Percentiles rank a stretch among this genome's conserved stretches.
Conservation (phyloP, 1,284 basidiomycete species). For the Ceratobasidium sp. region DNA sequence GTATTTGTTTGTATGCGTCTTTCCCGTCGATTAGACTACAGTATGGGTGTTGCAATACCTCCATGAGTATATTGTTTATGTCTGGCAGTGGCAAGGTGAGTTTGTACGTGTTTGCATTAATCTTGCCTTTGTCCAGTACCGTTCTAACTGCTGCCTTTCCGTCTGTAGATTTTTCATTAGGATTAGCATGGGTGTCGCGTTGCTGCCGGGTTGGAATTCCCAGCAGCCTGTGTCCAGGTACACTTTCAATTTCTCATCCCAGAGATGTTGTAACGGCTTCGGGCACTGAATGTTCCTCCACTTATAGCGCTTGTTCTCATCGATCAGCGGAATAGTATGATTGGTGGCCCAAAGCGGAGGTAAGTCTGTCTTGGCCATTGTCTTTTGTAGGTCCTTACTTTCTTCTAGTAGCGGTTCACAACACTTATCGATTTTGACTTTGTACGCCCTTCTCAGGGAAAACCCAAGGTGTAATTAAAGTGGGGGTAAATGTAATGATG, state of each 20-base stretch:
- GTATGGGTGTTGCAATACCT: constrained; percentile 49
- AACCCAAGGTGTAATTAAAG: too few species aligned
- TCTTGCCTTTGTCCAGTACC: constrained; percentile 46
- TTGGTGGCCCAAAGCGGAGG: constrained; percentile 56
- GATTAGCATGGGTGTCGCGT: constrained; percentile 55
- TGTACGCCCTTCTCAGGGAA: too few species aligned
- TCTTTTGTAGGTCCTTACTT: constrained; percentile 50
- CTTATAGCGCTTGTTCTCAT: constrained; percentile 52
- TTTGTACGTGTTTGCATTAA: constrained; percentile 50
- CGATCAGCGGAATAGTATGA: constrained; percentile 56
- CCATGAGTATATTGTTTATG: constrained; percentile 52
- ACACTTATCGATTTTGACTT: constrained; percentile 36
- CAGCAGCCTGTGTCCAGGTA: constrained; percentile 50
- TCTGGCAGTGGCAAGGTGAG: constrained; percentile 49
- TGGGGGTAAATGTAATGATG: too few species aligned
- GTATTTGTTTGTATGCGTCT: constrained; percentile 56
- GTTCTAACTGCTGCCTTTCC: constrained; percentile 43
- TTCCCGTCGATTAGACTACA: constrained; percentile 50
- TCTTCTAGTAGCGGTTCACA: constrained; percentile 46
- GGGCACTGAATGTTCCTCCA: constrained; percentile 54
- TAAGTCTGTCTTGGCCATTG: constrained; percentile 49
- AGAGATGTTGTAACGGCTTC: constrained; percentile 51
- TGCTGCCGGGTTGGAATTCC: constrained; percentile 49
- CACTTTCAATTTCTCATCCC: constrained; percentile 50
- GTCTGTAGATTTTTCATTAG: constrained; percentile 51